Base-by-base conservation (phyloP, 805 yeast species). In the Starmerella potacharoeniae region DNA sequence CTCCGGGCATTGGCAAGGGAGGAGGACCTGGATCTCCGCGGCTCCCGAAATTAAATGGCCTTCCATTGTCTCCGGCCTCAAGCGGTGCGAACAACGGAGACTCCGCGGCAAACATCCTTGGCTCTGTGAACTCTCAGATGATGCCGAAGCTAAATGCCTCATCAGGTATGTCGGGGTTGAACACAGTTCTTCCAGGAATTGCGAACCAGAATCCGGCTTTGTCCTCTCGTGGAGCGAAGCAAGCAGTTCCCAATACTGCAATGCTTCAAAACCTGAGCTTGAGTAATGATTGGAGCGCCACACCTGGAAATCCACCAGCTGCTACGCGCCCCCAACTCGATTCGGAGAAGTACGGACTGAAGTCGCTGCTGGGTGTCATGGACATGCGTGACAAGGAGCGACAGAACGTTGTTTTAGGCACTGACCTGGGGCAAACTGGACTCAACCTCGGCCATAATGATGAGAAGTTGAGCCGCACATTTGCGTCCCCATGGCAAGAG, bases 401-500 rank as follows among this genome's bases (percentile, higher is more conserved):
- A 56, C 77, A 81, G 10, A 75, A 80, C 22, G 79, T 84, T 50
- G 84, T 90, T 6, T 73, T 84, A 54, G 95, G 95, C 9, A 81
- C 82, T 31, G 95, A 88, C 65, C 70, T 86, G 46, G 78, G 77
- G 55, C 77, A 80, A 63, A 67, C 83, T 36, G 93, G 91, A 1
- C 70, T 85, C 43, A 82, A 83, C 61, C 69, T 86, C 60, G 47
- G 49, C 5, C 66, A 73, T 3, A 68, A 69, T 30, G 73, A 71
- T 42, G 70, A 67, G 22, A 74, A 77, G 54, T 68, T 86, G 36
- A 75, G 86, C 33, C 73, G 77, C 60, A 80, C 82, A 7, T 81
- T 91, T 65, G 83, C 95, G 29, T 85, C 95, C 3, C 98, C 98
- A 11, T 91, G 98, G 97, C 77, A 85, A 41, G 97, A 93, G 66